Base-by-base conservation (phyloP, 192 early-diverging fungal species). In the Coemansia biformis region DNA sequence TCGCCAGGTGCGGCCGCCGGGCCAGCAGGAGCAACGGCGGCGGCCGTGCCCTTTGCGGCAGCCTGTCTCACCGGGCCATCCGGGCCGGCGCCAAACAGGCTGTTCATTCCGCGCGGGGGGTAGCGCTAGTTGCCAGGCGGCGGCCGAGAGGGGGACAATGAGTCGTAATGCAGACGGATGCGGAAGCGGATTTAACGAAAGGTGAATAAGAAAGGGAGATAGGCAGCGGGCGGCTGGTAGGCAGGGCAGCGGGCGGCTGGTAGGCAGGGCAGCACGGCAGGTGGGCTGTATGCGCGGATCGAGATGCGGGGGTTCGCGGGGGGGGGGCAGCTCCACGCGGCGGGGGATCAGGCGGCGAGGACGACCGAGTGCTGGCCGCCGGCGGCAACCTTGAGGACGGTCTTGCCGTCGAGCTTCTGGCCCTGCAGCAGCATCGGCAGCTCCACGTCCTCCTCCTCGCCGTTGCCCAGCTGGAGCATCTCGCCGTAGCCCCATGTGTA, bases 401-500 rank as follows among this genome's bases (percentile, higher is more conserved):
- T 53, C 30, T 79, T 68, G 22, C 82, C 86, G 24, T 88, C 78
- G 15, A 85, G 80, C 38, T 89, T 77, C 37, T 88, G 78, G 6
- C 88, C 84, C 37, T 80, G 59, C 18, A 85, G 55, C 19, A 81
- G 78, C n/a, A 54, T 49, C 8, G 86, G 86, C 41, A 50, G 63
- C 26, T 70, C 56, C 8, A 84, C 84, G 58, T 96, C 91, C 37
- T 80, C 79, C 42, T 82, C 86, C 37, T 79, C 78, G 28, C 81
- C 86, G 48, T 89, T 93, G 18, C 86, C 86, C 29, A 92, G 80
- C 55, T 87, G 87, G 6, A 85, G 79, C 75, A 83, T 83, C 44
- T 90, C 88, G 34, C 89, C 90, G 57, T 84, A 93, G 18, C 93
- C 93, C 92, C 93, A 97, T 9, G 84, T 65, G 53, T 86, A 93